phyloP scores from a whole-genome alignment of 345 rosid genomes.

The Lepidium didymum region DNA sequence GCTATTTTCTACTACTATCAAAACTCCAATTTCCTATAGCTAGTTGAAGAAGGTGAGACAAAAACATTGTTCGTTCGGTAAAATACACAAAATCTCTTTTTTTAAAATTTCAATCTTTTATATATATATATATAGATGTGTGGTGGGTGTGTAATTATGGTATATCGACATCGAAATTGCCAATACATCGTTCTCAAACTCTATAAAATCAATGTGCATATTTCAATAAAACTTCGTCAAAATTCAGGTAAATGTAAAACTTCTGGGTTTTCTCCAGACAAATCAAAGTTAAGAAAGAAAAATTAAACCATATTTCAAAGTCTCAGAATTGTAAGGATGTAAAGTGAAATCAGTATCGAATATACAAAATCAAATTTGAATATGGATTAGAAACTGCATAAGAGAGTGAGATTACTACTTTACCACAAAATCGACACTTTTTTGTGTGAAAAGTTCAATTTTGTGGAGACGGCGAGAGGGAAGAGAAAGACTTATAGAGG shows the following conservation, averaged over 20 bases:
- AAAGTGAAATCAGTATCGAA: background rate
- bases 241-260: background rate
- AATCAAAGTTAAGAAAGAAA: too few relatives aligned
- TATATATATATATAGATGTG: too few relatives aligned
- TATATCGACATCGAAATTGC: conserved; percentile 7
- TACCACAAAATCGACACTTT: conserved; percentile 14
- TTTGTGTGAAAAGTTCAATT: too few relatives aligned
- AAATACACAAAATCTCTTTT: background rate
- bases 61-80: conserved; percentile 1
- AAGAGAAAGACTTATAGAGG: conserved; percentile 10
- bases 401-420: conserved; percentile 2
- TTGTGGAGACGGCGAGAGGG: background rate
- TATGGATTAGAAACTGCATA: background rate
- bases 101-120: background rate
- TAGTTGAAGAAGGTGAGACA: conserved; percentile 2
- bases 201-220: background rate
- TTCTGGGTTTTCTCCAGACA: background rate
- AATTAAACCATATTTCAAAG: too few relatives aligned
- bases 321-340: background rate
- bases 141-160: too few relatives aligned
- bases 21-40: too few relatives aligned
- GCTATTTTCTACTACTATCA: too few relatives aligned
- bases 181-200: conserved; percentile 1
- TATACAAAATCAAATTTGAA: background rate
- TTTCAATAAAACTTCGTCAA: background rate